Base-by-base conservation (phyloP, 2,329 filamentous ascomycete genomes). In the Epichloe aotearoae region DNA sequence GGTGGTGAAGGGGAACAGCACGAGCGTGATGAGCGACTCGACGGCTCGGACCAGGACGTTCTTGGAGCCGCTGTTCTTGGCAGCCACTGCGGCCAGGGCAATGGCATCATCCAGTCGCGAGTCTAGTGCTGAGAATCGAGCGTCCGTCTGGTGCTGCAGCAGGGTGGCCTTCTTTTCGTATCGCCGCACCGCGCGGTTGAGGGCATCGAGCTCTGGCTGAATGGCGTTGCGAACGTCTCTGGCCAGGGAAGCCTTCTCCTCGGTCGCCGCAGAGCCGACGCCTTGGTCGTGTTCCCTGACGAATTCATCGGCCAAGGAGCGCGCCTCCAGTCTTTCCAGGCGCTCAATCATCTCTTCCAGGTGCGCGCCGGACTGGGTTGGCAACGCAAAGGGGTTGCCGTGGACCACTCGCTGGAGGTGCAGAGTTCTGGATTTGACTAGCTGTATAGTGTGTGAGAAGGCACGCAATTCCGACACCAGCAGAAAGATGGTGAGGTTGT, bases 401-500 rank as follows among this genome's bases (percentile, higher is more conserved):
- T 75, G 71, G 15, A 90, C 84, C 5, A 88, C 69, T 14, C 82
- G 80, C 65, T 97, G 90, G 1, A 96, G 75, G 60, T 90, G 82
- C 8, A 94, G 71, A 2, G 89, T 95, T 36, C 88, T 80, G 14
- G 80, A 77, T 59, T 88, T 83, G 4, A 94, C 76, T 59, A 96
- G 77, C 62, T 83, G 87, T 54, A 95, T 79, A 26, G 94, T 69
- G 62, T 96, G 90, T 1, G 86, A 80, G 46, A 89, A 71, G 0
- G 91, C 91, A 3, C 87, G 83, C 30, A 96, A 73, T 67, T 97
- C 91, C 3, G 91, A 86, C 1, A 86, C 87, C 17, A 95, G 75
- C 3, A 95, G 73, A 65, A 96, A 97, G 49, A 97, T 87, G 12
- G 84, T 89, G 50, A 97, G 74, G 65, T 96, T 96, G 69, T 91